Conservation (phyloP, 441 rosid genomes). For the Geranium incanum region DNA sequence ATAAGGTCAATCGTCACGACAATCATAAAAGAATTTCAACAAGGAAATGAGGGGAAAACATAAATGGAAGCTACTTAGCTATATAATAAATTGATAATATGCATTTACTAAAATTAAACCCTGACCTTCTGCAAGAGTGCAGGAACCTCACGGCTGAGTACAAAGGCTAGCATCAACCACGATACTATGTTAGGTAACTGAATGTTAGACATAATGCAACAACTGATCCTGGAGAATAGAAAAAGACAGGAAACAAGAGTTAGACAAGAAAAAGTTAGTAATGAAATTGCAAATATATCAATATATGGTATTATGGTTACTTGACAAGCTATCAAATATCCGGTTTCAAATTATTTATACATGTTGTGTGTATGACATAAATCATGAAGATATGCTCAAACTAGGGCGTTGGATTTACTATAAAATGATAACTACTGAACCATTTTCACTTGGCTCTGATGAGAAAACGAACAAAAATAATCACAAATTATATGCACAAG, state of each 20-base stretch:
- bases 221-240: conserved; percentile 42
- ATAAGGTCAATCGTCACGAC: conserved; percentile 16
- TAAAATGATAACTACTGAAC: neutral
- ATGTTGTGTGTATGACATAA: neutral
- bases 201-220: conserved; percentile 54
- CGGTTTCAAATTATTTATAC: neutral
- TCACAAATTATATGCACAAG: conserved; percentile 9
- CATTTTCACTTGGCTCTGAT: neutral
- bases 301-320: neutral
- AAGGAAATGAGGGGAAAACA: neutral
- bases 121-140: conserved; percentile 69
- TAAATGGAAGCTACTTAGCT: neutral
- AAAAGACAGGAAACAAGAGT: conserved; percentile 16
- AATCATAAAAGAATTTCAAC: conserved; percentile 7
- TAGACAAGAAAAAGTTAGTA: neutral
- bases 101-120: neutral
- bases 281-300: neutral
- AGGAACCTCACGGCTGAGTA: conserved; percentile 72
- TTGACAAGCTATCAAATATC: neutral
- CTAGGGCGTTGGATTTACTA: neutral
- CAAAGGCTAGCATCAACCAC: conserved; percentile 73
- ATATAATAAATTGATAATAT: neutral
- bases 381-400: neutral
- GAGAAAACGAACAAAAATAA: neutral
- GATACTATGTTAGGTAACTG: conserved; percentile 44